phyloP scores from a whole-genome alignment of 2,329 filamentous ascomycete species.

The Fusarium brevicatenulatum region DNA sequence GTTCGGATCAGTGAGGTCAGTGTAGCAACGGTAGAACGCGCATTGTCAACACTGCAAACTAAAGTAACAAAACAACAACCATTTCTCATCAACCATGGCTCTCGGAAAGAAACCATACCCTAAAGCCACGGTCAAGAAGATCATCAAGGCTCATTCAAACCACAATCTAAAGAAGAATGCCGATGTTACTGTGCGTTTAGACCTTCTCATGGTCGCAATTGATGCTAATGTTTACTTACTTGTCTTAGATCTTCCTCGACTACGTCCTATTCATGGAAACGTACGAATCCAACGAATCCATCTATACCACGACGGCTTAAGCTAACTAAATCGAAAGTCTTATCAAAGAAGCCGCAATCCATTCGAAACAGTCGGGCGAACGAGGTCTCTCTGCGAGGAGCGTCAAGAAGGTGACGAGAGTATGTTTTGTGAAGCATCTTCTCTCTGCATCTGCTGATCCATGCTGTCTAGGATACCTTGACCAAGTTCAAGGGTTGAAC shows the following conservation, averaged over 20 bases:
- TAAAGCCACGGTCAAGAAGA: slow-evolving; percentile 85
- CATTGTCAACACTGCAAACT: slow-evolving; percentile 38
- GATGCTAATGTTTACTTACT: slow-evolving; percentile 40
- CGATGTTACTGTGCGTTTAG: slow-evolving; percentile 76
- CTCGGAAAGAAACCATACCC: slow-evolving; percentile 80
- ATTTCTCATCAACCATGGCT: slow-evolving; percentile 44
- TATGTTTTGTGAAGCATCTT: slow-evolving; percentile 52
- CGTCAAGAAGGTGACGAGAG: slow-evolving; percentile 80
- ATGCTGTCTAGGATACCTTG: slow-evolving; percentile 64
- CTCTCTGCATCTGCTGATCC: slow-evolving; percentile 16
- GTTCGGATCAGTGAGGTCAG: slow-evolving; percentile 37
- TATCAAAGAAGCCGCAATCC: slow-evolving; percentile 81
- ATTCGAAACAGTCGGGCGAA: slow-evolving; percentile 78
- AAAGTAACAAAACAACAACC: slow-evolving; percentile 19
- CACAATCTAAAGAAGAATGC: slow-evolving; percentile 84
- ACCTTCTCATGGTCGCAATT: slow-evolving; percentile 20
- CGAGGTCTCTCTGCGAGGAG: slow-evolving; percentile 78
- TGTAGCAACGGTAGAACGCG: slow-evolving; percentile 29
- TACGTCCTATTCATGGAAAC: slow-evolving; percentile 84
- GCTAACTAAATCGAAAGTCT: slow-evolving; percentile 60
- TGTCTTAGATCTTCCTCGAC: slow-evolving; percentile 79
- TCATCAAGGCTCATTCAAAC: slow-evolving; percentile 88
- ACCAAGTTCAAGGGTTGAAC: slow-evolving; percentile 74
- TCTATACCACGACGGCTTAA: background rate
- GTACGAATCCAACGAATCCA: slow-evolving; percentile 49